Evolutionary conservation across 2,329 filamentous ascomycete genomes (phyloP), one percentile per base, ranked within the genome.

Genomic region (Xylaria sp.): DNA sequence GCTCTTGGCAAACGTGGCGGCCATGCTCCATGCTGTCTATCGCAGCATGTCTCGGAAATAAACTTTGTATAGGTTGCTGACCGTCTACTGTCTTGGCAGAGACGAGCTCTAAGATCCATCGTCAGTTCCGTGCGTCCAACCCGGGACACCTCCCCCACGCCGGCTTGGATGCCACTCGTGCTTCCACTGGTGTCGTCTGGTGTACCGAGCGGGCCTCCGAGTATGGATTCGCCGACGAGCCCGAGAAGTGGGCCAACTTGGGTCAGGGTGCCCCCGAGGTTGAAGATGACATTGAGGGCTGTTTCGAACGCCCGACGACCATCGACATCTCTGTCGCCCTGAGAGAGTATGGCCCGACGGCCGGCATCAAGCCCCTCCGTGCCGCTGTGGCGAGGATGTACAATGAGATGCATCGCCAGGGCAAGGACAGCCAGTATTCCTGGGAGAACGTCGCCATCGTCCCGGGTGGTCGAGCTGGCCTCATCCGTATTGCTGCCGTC

Each of bases 381-480:
- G 89, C 91, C 68, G 93, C 93, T 17, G 92, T 97, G 41, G 93
- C 93, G 53, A 86, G 87, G 55, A 82, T 97, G 58, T 97, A 97
- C 82, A 97, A 97, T 69, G 89, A 88, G 72, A 90, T 93, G 73
- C 93, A 97, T 68, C 87, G 93, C 61, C 77, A 93, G 76, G 91
- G 89, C 68, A 95, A 94, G 77, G 81, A 86, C 9, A 93, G 89
- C 73, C 82, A 95, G 75, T 97, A 97, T 73, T 95, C 90, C 5
- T 97, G 91, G 89, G 93, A 97, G 79, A 97, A 97, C 72, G 93
- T 97, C 17, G 92, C 90, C 71, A 96, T 97, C 71, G 93, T 97
- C 2, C 93, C 93, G 42, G 92, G 92, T 72, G 93, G 93, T 38
- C 86, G 93, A 66, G 93, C 93, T 29, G 93, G 93, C 44, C 78